phyloP scores from a whole-genome alignment of 805 yeast species.

The Alloascoidea hylecoeti region DNA sequence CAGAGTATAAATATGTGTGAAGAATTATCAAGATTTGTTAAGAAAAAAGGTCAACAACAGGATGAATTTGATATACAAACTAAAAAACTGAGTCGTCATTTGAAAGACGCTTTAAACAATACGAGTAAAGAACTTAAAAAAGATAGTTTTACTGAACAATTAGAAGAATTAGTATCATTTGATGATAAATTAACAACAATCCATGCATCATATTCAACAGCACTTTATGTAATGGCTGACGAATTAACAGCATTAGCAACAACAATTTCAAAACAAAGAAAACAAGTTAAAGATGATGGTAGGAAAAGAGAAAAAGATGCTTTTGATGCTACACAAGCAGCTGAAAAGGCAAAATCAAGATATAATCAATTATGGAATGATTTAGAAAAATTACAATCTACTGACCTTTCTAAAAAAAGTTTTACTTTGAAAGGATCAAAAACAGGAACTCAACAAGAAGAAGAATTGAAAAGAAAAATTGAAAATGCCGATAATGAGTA shows the following conservation, averaged over 20 bases:
- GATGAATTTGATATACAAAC: slow-evolving; percentile 66
- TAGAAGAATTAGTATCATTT: slow-evolving; percentile 57
- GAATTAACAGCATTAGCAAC: slow-evolving; percentile 62
- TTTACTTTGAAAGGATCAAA: slow-evolving; percentile 68
- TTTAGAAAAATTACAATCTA: slow-evolving; percentile 62
- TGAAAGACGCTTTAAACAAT: slow-evolving; percentile 32
- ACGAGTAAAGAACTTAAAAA: slow-evolving; percentile 28
- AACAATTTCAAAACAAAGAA: slow-evolving; percentile 61
- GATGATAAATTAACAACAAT: slow-evolving; percentile 69
- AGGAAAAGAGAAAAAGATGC: slow-evolving; percentile 75
- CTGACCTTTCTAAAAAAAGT: slow-evolving; percentile 77
- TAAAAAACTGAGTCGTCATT: slow-evolving; percentile 51
- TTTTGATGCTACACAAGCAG: slow-evolving; percentile 63
- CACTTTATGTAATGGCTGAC: slow-evolving; percentile 73
- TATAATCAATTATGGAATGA: slow-evolving; percentile 77
- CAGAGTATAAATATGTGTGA: slow-evolving; percentile 73
- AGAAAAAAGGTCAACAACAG: slow-evolving; percentile 65
- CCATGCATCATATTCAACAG: slow-evolving; percentile 62
- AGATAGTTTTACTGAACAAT: slow-evolving; percentile 51
- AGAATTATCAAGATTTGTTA: slow-evolving; percentile 68
- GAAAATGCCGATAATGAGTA: slow-evolving; percentile 80
- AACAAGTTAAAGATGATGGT: slow-evolving; percentile 69
- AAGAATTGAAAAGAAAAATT: slow-evolving; percentile 69
- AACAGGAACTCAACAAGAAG: slow-evolving; percentile 76
- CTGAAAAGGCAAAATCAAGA: slow-evolving; percentile 75